Conservation (phyloP, 768 basidiomycete genomes). For the Panaeolus papilionaceus region DNA sequence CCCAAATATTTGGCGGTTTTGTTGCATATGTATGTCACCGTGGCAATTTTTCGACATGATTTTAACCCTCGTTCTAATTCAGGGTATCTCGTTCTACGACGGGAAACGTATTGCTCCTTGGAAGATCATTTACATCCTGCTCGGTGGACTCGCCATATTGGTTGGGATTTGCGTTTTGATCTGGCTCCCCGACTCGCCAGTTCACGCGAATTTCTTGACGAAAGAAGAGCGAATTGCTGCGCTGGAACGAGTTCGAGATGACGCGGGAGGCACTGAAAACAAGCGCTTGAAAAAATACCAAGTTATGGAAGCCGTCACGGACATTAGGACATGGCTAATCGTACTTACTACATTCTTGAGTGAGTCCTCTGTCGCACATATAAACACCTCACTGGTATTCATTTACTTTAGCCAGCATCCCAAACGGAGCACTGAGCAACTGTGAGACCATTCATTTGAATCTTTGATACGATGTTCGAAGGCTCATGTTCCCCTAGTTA, state of each 20-base stretch:
- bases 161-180: slow-evolving; percentile 62
- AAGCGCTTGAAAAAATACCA: slow-evolving; percentile 65
- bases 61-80: neutral
- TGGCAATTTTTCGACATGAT: neutral
- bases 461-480: neutral
- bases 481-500: slow-evolving; percentile 41
- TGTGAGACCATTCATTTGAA: slow-evolving; percentile 51
- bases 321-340: slow-evolving; percentile 68
- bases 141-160: slow-evolving; percentile 65
- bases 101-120: slow-evolving; percentile 57
- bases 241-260: slow-evolving; percentile 70
- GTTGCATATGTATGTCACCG: slow-evolving; percentile 61
- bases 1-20: slow-evolving; percentile 66
- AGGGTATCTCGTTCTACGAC: slow-evolving; percentile 64
- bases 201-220: slow-evolving; percentile 60
- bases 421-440: slow-evolving; percentile 68
- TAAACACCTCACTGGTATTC: slow-evolving; percentile 15
- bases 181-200: slow-evolving; percentile 71
- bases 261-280: slow-evolving; percentile 69
- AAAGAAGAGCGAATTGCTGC: slow-evolving; percentile 66
- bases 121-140: slow-evolving; percentile 66
- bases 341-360: slow-evolving; percentile 64
- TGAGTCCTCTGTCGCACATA: slow-evolving; percentile 35
- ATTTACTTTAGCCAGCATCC: slow-evolving; percentile 57
- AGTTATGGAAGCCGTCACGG: slow-evolving; percentile 59